These are phyloP conservation scores for Boletus mariae DNA, from an alignment of 1,284 basidiomycete genomes.

Conservation along the genomic window DNA sequence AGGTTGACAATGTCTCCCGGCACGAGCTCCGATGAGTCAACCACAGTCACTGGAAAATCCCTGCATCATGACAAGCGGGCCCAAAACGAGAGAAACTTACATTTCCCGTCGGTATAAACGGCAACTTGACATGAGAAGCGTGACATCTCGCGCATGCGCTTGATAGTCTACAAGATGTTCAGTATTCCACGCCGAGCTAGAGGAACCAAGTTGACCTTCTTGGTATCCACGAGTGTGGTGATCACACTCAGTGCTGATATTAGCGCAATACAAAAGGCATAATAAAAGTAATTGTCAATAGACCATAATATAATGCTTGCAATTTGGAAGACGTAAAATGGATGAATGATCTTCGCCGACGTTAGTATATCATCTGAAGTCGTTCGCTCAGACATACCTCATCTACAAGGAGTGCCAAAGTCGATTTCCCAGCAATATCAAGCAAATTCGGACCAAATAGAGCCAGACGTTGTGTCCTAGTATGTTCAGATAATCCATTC, in stretches of 20 bases:
- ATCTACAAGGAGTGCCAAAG: constrained; percentile 80
- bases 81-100: constrained; percentile 43
- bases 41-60: constrained; percentile 55
- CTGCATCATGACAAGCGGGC: background rate
- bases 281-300: constrained; percentile 94
- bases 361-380: constrained; percentile 13
- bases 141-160: constrained; percentile 96
- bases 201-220: constrained; percentile 53
- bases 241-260: constrained; percentile 87
- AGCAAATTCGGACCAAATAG: constrained; percentile 90
- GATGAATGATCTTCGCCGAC: constrained; percentile 63
- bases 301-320: constrained; percentile 95
- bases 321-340: constrained; percentile 98
- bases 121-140: constrained; percentile 82
- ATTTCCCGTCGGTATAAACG: constrained; percentile 70
- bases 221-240: constrained; percentile 91
- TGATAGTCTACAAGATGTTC: constrained; percentile 64
- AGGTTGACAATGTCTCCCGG: constrained; percentile 94
- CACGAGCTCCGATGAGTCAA: constrained; percentile 80
- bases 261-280: constrained; percentile 94
- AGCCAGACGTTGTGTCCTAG: constrained; percentile 61
- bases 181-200: constrained; percentile 3
- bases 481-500: constrained; percentile 53
- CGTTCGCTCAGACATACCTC: constrained; percentile 54
- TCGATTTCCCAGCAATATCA: constrained; percentile 88